phyloP scores from a whole-genome alignment of 2,329 filamentous ascomycete genomes.

The Septoria petroselini region DNA sequence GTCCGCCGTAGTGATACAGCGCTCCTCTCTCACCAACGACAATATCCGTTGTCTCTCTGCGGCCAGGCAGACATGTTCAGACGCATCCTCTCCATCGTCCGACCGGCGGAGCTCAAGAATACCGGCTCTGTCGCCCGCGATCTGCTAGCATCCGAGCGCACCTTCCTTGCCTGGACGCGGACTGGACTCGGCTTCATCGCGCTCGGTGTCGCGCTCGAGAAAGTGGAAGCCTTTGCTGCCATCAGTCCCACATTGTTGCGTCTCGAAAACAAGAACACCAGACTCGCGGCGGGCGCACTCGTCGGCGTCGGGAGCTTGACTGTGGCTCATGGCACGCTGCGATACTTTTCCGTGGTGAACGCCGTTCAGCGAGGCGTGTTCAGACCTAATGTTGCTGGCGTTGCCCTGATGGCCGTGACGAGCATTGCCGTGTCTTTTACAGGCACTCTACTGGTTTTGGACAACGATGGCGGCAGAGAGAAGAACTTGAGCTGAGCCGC shows the following conservation, averaged over 20 bases:
- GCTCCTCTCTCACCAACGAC: not conserved
- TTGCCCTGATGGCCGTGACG: conserved; percentile 31
- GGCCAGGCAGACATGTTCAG: conserved; percentile 18
- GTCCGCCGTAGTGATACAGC: not conserved
- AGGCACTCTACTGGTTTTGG: conserved; percentile 31
- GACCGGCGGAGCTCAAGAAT: conserved; percentile 39
- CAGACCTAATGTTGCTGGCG: conserved; percentile 36
- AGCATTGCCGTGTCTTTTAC: conserved; percentile 35
- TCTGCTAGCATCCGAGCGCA: conserved; percentile 55
- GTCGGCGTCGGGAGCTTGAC: conserved; percentile 48
- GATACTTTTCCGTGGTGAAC: conserved; percentile 49
- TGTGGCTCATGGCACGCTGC: conserved; percentile 48
- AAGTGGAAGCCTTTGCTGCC: conserved; percentile 43
- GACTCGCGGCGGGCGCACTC: conserved; percentile 38
- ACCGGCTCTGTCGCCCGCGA: conserved; percentile 52
- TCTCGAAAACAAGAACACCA: conserved; percentile 37
- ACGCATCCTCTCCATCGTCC: conserved; percentile 21
- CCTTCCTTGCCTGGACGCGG: conserved; percentile 53
- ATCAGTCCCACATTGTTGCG: conserved; percentile 31
- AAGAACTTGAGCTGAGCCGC: too few relatives aligned
- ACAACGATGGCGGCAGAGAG: conserved; percentile 29
- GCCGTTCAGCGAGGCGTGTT: conserved; percentile 47
- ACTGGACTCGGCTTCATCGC: conserved; percentile 54
- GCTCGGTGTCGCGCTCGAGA: conserved; percentile 52
- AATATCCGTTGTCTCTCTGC: not conserved